Evolutionary conservation across 73 alveolate genomes (phyloP), one percentile per base, ranked within the genome.

Genomic region (Paramecium sonneborni): DNA sequence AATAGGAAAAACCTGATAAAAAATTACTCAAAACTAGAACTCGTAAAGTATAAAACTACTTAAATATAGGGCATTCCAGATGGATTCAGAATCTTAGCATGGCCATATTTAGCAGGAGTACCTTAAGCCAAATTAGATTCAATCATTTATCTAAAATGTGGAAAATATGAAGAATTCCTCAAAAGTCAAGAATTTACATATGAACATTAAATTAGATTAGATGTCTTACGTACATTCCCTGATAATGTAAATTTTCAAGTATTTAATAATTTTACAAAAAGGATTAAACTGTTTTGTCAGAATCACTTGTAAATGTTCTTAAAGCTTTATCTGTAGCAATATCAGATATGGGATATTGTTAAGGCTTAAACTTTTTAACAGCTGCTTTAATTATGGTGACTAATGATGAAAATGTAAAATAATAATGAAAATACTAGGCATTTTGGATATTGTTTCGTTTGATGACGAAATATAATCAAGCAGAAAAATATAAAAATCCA

Each of bases 51-150:
- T 41, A 41, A 9, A 43, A 37, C 37, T 23, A 9, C 14, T n/a
- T n/a, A 39, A n/a, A 5, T 9, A n/a, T 12, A 79, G 90, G 90
- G 90, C 6, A 34, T 79, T 18, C 90, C 90, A 2, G 72, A 79
- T 39, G 90, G 90, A n/a, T 20, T 79, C 7, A 79, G 90, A 23
- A 23, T 41, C 11, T 24, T 79, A 18, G 90, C 55, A 12, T 79
- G 90, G 90, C 90, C 90, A n/a, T 15, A 37, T 23, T 79, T 79
- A 62, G 90, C 90, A 41, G 55, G 55, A 18, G 90, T 79, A n/a
- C 44, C 44, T 23, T 2, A 79, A 39, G 55, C 35, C 5, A 79
- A 79, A 46, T 11, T 41, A 24, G 69, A 79, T 39, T 57, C 90
- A 10, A 23, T 20, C 6, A 10, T 79, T 20, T 38, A 44, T 18